Base-by-base conservation (phyloP, 768 basidiomycete species). In the Pulveroboletus frians region DNA sequence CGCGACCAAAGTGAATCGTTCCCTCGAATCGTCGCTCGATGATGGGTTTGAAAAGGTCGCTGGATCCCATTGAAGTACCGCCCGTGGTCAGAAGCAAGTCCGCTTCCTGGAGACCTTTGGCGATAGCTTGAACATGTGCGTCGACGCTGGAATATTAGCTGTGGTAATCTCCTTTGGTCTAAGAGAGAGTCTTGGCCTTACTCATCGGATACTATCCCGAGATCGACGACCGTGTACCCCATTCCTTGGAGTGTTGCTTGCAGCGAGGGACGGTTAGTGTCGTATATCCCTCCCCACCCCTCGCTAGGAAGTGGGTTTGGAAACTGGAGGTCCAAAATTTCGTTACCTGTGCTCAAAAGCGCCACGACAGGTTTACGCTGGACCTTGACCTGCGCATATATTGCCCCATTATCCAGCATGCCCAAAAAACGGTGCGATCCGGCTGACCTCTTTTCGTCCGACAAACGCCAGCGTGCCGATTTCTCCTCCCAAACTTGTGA, bases 21-120 rank as follows among this genome's bases (percentile, higher is more conserved):
- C 91, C 92, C 15, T 72, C 64, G 47, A 93, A 77, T 37, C 85
- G 76, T 14, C 83, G 79, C 66, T 95, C 92, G 48, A 95, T 85
- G 49, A 92, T 79, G 1, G 92, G 92, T 65, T 94, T 93, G 35
- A 95, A 68, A 18, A 94, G 74, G 65, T 94, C 92, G 1, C 81
- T 83, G 2, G 91, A 78, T 0, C 92, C 92, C 92, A 94, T 94
- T 2, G 88, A 91, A 4, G 92, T 92, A 4, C 92, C 92, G 10
- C 92, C 92, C 2, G 92, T 95, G 1, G 88, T 87, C 10, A 94
- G 69, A 13, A 95, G 63, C 8, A 95, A 66, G 60, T 94, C 92
- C 0, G 88, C 85, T 17, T 64, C 59, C 32, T 76, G 71, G 7
- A 88, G 71, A 0, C 84, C 90, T 27, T 65, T 67, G 51, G 65